Conservation (phyloP, 2,329 filamentous ascomycete genomes). For the Talaromyces sp. region DNA sequence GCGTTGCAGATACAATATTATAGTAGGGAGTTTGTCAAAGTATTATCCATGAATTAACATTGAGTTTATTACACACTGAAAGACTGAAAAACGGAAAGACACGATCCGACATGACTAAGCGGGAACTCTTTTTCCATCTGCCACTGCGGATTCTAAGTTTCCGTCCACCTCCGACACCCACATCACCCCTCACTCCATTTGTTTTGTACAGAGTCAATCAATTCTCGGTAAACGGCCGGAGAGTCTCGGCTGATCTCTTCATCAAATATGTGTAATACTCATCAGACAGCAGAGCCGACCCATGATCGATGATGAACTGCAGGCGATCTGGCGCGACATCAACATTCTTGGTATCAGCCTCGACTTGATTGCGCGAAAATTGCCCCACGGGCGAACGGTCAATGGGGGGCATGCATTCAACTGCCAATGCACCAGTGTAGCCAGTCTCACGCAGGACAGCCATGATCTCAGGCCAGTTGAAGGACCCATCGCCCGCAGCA, state of each 20-base stretch:
- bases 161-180: too few relatives aligned
- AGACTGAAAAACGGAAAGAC: background rate
- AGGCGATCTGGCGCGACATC: constrained; percentile 6
- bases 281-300: constrained; percentile 4
- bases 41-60: too few relatives aligned
- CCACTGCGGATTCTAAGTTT: too few relatives aligned
- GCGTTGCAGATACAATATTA: background rate
- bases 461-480: constrained; percentile 5
- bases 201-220: background rate
- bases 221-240: background rate
- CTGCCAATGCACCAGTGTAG: constrained; percentile 6
- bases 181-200: background rate
- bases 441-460: background rate
- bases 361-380: background rate
- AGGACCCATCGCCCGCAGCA: constrained; percentile 7
- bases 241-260: constrained; percentile 5
- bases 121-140: background rate
- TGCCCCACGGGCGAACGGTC: constrained; percentile 6
- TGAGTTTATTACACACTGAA: background rate
- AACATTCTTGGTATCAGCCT: background rate
- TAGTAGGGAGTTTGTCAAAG: too few relatives aligned
- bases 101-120: background rate
- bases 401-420: constrained; percentile 8
- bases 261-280: constrained; percentile 10
- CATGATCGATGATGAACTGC: constrained; percentile 9